phyloP scores from a whole-genome alignment of 768 basidiomycete genomes.

The Mycena belliarum region DNA sequence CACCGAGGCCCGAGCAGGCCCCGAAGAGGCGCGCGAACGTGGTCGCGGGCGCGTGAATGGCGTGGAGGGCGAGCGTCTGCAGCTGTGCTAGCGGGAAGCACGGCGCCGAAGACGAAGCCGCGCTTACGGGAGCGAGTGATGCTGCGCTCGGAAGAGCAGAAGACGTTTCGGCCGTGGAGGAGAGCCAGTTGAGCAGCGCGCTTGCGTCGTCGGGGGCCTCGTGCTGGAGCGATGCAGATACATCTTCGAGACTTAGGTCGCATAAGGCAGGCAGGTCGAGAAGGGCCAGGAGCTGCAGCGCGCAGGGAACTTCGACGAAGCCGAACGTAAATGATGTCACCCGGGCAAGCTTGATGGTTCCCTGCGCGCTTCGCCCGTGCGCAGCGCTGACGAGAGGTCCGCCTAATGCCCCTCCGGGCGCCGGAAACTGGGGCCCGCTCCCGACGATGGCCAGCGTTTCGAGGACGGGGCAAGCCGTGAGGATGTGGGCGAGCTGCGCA shows the following conservation, averaged over 20 bases:
- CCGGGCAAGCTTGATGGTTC: constrained; percentile 29
- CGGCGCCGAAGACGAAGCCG: constrained; percentile 3
- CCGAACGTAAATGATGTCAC: constrained; percentile 41
- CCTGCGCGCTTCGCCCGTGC: background rate
- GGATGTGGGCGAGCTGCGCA: constrained; percentile 44
- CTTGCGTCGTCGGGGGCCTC: constrained; percentile 36
- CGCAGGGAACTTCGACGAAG: constrained; percentile 44
- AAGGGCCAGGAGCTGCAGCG: constrained; percentile 37
- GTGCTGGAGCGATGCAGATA: constrained; percentile 39
- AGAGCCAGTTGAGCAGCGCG: constrained; percentile 37
- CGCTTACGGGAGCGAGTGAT: background rate
- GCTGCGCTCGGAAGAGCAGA: background rate
- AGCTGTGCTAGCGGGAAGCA: constrained; percentile 29
- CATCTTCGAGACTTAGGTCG: constrained; percentile 46
- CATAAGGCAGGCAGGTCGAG: constrained; percentile 40
- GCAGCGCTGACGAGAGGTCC: background rate
- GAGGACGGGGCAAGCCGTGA: constrained; percentile 43
- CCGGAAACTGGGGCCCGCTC: constrained; percentile 47
- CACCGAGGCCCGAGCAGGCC: constrained; percentile 26
- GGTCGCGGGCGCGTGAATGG: constrained; percentile 24
- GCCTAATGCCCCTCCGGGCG: background rate
- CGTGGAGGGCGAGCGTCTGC: constrained; percentile 31
- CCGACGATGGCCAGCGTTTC: constrained; percentile 49
- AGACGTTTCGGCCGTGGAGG: background rate
- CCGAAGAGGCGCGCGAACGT: constrained; percentile 30